Evolutionary conservation across 495 filamentous ascomycete species (phyloP), one percentile per base, ranked within the genome.

Genomic region (Penicillium angulare): DNA sequence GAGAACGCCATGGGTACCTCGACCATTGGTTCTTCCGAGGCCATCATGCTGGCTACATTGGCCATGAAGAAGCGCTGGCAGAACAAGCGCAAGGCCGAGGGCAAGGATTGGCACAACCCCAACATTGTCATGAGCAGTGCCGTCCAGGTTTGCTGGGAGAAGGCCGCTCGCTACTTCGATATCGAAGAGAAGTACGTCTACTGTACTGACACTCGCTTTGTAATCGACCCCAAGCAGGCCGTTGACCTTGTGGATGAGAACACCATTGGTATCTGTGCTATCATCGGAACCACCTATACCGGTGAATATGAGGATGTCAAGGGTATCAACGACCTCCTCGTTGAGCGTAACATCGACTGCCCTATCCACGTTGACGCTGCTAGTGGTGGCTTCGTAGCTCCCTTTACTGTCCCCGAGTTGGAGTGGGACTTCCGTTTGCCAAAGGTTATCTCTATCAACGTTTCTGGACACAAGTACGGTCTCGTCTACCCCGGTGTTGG

Each of bases 61-160:
- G 90, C 90, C 43, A 95, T 96, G 90, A 96, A 96, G 84, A 92
- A 87, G 75, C 84, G 85, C 53, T 96, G 91, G 91, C 84, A 89
- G 73, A 90, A 92, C 65, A 82, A 83, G 73, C 86, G 90, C 56
- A 78, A 84, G 56, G 88, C 83, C 24, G 86, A 77, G 26, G 89
- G 89, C 46, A 90, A 91, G 73, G 79, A 89, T 52, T 76, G 53
- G 53, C 84, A 88, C 49, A 76, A 74, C 10, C 91, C 91, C 38
- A 96, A 96, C 72, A 86, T 96, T 51, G 70, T 96, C 77, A 95
- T 96, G 90, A 90, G 85, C 55, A 86, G 87, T 18, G 90, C 91
- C 23, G 91, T 95, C 1, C 91, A 96, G 73, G 91, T 95, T 20
- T 95, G 89, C 79, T 96, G 90, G 90, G 90, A 96, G 74, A 96